Evolutionary conservation across 2,329 filamentous ascomycete genomes (phyloP), one percentile per base, ranked within the genome.

Genomic region (Aspergillus bombycis): DNA sequence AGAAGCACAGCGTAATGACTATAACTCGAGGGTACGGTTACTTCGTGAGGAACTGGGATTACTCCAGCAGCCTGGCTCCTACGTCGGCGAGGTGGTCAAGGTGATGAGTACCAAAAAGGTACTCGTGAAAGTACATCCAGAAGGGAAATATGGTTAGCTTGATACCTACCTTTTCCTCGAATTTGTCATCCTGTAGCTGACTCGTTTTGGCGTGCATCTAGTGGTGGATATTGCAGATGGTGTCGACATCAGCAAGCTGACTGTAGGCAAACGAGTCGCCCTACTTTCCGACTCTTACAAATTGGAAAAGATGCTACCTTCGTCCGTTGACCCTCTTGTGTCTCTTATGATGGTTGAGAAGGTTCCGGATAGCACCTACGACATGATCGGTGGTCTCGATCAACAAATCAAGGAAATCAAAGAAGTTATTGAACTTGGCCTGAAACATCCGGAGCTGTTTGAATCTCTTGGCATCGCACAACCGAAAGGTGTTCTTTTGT

Each of bases 261-360:
- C 94, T 63, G 90, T 96, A 67, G 95, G 95, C 80, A 99, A 99
- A 85, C 93, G 95, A 71, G 95, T 99, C 68, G 97, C 95, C 60
- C 87, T 99, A 52, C 88, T 99, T 63, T 97, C 94, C 73, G 95
- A 99, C 79, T 94, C 92, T 70, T 99, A 99, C 86, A 97, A 97
- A 82, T 90, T 99, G 73, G 95, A 98, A 78, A 97, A 97, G 85
- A 96, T 98, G 83, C 89, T 99, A 11, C 95, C 95, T 23, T 98
- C 95, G 61, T 99, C 95, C 23, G 95, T 99, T 76, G 95, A 99
- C 77, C 95, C 95, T 43, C 91, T 99, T 63, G 95, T 99, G 62
- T 99, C 95, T 41, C 91, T 99, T 78, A 99, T 99, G 95, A 99
- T 99, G 95, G 95, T 99, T 58, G 95, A 99, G 79, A 99, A 99